Evolutionary conservation across 1,284 basidiomycete species (phyloP), one percentile per base, ranked within the genome.

Genomic region (Cryptococcus maquisensis): DNA sequence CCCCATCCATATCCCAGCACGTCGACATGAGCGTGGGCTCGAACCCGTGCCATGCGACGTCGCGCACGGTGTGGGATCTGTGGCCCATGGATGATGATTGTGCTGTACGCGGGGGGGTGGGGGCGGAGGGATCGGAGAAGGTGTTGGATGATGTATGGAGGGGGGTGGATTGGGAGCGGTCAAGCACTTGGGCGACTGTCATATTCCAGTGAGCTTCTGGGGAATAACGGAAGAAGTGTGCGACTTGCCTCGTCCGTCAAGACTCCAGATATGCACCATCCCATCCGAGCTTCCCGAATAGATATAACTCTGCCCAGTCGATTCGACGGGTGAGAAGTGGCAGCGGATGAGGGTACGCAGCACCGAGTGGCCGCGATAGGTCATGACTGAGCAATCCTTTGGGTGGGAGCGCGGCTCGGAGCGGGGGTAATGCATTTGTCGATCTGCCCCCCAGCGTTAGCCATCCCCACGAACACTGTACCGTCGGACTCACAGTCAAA

Each of bases 351-450:
- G 83, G 0, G 95, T 98, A 39, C 87, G 82, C 49, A 96, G 77
- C n/a, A 98, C 92, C 8, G 84, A 80, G 72, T 98, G 96, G 1
- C 95, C 96, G 42, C 90, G 82, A 70, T 88, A 98, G 2, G 90
- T 89, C 94, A 98, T 97, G 47, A 98, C 86, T 60, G 89, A 92
- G 71, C 89, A 92, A 72, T 98, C 93, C 58, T 84, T 78, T 1
- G 95, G 94, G 67, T 90, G 85, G 5, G 82, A 81, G 28, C 77
- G 51, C 16, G 60, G 56, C 40, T 56, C 52, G 0, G 73, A 67
- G 1, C 51, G 48, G 0, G 61, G 71, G 63, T 79, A 81, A 54
- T 76, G 79, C 10, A 87, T 87, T 52, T 79, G 81, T 0, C 85
- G 83, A 67, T 90, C 90, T 70, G 24, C 4, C 18, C 18, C 5